phyloP scores from a whole-genome alignment of 164 flowering plant species.

The Kingdonia uniflora region DNA sequence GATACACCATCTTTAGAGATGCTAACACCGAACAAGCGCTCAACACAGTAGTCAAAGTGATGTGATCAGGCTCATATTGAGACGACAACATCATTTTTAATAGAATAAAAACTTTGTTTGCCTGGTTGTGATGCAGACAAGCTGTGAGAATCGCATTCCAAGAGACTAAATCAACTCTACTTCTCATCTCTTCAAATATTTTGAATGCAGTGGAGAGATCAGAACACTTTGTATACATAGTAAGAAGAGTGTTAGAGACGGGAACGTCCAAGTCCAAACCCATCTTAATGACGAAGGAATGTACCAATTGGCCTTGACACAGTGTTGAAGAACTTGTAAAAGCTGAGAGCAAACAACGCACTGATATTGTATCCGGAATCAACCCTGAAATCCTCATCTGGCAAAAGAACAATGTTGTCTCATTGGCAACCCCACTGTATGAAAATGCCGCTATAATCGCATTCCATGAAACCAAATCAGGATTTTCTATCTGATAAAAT shows the following conservation, averaged over 20 bases:
- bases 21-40: conserved; percentile 43
- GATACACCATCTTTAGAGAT: conserved; percentile 39
- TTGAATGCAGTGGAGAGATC: conserved; percentile 26
- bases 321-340: conserved; percentile 23
- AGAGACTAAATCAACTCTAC: conserved; percentile 37
- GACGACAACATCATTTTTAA: conserved; percentile 32
- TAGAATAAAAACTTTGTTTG: conserved; percentile 31
- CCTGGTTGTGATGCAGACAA: conserved; percentile 36
- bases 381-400: conserved; percentile 33
- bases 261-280: conserved; percentile 28
- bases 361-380: conserved; percentile 42
- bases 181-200: conserved; percentile 30
- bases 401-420: conserved; percentile 36
- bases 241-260: conserved; percentile 44
- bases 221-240: conserved; percentile 56
- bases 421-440: conserved; percentile 24
- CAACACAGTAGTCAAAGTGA: conserved; percentile 30
- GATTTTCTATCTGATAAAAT: conserved; percentile 41
- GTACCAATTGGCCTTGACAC: conserved; percentile 40
- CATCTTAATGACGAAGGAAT: conserved; percentile 34
- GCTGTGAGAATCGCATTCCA: conserved; percentile 65
- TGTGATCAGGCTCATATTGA: conserved; percentile 30
- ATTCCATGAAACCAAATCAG: conserved; percentile 70
- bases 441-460: conserved; percentile 55
- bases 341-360: conserved; percentile 48